Evolutionary conservation across 202 grass and related monocot genomes (phyloP).

Genomic region (Digitaria exilis): DNA sequence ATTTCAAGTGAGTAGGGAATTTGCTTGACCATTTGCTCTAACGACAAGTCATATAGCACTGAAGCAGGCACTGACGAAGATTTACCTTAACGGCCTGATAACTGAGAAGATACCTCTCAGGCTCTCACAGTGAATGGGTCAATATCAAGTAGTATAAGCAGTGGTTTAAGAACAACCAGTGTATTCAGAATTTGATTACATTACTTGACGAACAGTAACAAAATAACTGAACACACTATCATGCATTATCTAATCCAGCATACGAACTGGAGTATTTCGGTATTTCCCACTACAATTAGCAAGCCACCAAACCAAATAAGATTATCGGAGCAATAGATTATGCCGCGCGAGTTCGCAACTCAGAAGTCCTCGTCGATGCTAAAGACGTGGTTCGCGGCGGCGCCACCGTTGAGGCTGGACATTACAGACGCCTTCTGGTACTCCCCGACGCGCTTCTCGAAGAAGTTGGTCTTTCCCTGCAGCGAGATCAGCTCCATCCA

Average conservation of each 20-base stretch:
- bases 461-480: constrained; percentile 93
- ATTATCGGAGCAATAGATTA: background rate
- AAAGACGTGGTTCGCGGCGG: constrained; percentile 54
- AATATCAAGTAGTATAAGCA: too few relatives aligned
- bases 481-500: constrained; percentile 95
- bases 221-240: background rate
- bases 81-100: background rate
- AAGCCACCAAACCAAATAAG: background rate
- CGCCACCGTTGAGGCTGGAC: constrained; percentile 64
- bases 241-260: background rate
- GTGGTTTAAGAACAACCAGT: background rate
- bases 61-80: background rate
- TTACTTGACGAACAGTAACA: constrained; percentile 25
- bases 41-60: too few relatives aligned
- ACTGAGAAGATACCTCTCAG: too few relatives aligned
- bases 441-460: constrained; percentile 85
- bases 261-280: too few relatives aligned
- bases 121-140: background rate
- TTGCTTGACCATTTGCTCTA: too few relatives aligned
- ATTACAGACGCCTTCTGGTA: constrained; percentile 89
- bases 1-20: too few relatives aligned
- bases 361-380: constrained; percentile 79
- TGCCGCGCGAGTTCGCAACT: background rate
- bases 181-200: background rate
- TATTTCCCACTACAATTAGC: background rate